Evolutionary conservation across 345 rosid species (phyloP).

Genomic region (Syzygium oleosum): DNA sequence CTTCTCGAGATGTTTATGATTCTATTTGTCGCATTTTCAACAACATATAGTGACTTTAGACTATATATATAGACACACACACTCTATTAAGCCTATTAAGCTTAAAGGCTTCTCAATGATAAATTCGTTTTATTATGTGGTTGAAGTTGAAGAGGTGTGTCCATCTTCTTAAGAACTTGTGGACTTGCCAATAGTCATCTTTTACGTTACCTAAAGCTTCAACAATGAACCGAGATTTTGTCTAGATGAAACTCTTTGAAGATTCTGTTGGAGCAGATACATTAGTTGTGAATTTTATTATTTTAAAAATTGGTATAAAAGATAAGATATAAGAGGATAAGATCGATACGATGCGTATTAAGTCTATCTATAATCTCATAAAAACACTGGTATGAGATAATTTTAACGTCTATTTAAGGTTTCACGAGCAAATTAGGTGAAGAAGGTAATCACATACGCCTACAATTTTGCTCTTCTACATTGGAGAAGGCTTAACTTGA

Average conservation of each 20-base stretch:
- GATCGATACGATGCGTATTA: not conserved
- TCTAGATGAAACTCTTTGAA: not conserved
- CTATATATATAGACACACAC: not conserved
- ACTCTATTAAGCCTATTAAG: not conserved
- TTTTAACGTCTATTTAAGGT: not conserved
- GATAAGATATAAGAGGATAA: not conserved
- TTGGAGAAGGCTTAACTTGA: not conserved
- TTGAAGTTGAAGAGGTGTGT: not conserved
- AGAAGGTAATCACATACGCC: not conserved
- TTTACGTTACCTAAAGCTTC: not conserved
- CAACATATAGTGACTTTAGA: not conserved
- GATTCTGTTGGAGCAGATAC: not conserved
- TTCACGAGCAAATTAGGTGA: not conserved
- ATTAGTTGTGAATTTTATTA: not conserved
- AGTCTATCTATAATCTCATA: not conserved
- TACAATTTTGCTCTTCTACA: not conserved
- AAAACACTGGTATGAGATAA: not conserved
- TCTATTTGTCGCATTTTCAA: not conserved
- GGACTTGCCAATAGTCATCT: not conserved
- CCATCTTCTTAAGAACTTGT: not conserved
- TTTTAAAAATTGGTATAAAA: accelerated
- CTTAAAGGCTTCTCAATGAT: not conserved
- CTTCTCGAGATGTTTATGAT: not conserved
- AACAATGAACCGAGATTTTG: not conserved
- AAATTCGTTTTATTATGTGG: not conserved